Evolutionary conservation across 129 eudicot species (phyloP).

Genomic region (Chrysanthemum makinoi): DNA sequence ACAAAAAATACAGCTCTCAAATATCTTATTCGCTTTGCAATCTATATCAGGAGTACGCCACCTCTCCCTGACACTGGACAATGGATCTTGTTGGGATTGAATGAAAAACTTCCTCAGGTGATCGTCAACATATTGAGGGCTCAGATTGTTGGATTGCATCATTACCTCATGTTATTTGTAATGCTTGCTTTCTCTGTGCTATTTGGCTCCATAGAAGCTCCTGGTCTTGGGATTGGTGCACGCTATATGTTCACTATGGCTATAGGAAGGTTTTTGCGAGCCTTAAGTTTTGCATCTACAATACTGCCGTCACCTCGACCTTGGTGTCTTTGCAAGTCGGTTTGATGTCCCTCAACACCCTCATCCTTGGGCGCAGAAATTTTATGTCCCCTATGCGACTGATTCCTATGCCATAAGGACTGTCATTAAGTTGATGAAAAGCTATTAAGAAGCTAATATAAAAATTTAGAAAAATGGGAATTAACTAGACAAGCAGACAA

Average conservation of each 20-base stretch:
- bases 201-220: slow-evolving; percentile 85
- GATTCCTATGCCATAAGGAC: slow-evolving; percentile 59
- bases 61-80: slow-evolving; percentile 99
- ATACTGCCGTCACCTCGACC: slow-evolving; percentile 96
- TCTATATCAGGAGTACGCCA: slow-evolving; percentile 56
- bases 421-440: too few species aligned
- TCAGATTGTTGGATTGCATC: slow-evolving; percentile 84
- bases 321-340: slow-evolving; percentile 90
- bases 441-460: too few species aligned
- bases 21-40: slow-evolving; percentile 24
- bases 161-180: slow-evolving; percentile 85
- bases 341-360: slow-evolving; percentile 77
- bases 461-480: too few species aligned
- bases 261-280: slow-evolving; percentile 79
- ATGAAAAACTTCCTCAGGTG: slow-evolving; percentile 79
- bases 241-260: slow-evolving; percentile 98
- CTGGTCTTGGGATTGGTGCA: slow-evolving; percentile 97
- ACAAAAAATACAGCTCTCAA: background rate
- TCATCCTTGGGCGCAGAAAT: slow-evolving; percentile 90
- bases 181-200: slow-evolving; percentile 97
- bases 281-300: slow-evolving; percentile 81
- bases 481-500: too few species aligned
- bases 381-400: slow-evolving; percentile 87
- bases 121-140: slow-evolving; percentile 72
- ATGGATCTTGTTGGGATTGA: slow-evolving; percentile 83